These are phyloP conservation scores for Wickerhamomyces xylosicus DNA, from an alignment of 805 yeast species.

Conservation along the genomic window DNA sequence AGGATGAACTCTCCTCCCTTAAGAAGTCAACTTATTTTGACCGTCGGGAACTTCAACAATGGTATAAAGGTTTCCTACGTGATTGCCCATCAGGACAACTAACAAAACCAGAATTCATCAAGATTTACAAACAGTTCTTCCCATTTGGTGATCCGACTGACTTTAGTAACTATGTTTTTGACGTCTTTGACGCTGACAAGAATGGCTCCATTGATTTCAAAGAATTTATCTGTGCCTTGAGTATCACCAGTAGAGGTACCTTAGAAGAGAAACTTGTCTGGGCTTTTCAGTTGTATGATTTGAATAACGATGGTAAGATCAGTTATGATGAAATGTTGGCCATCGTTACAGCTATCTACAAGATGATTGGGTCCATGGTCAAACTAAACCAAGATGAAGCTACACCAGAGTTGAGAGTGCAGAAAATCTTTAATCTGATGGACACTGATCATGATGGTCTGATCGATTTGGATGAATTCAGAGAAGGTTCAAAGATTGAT, in stretches of 20 bases:
- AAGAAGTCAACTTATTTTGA: slow-evolving; percentile 86
- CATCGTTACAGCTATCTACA: slow-evolving; percentile 77
- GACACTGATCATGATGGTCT: slow-evolving; percentile 61
- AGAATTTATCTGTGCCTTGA: slow-evolving; percentile 82
- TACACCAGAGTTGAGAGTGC: slow-evolving; percentile 82
- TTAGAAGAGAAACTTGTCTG: slow-evolving; percentile 77
- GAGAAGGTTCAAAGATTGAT: slow-evolving; percentile 69
- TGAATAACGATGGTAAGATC: slow-evolving; percentile 68
- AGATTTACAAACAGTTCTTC: slow-evolving; percentile 91
- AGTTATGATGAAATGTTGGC: slow-evolving; percentile 68
- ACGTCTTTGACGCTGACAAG: slow-evolving; percentile 77
- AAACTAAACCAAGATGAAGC: slow-evolving; percentile 79
- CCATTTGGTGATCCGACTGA: slow-evolving; percentile 97
- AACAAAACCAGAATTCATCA: slow-evolving; percentile 77
- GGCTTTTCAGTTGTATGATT: slow-evolving; percentile 85
- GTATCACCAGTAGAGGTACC: slow-evolving; percentile 80
- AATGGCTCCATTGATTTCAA: slow-evolving; percentile 81
- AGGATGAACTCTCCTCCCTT: slow-evolving; percentile 77
- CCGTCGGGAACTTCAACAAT: slow-evolving; percentile 88
- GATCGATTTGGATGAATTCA: slow-evolving; percentile 77
- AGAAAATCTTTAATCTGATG: slow-evolving; percentile 67
- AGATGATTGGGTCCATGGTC: slow-evolving; percentile 94
- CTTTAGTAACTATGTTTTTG: slow-evolving; percentile 80
- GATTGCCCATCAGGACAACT: slow-evolving; percentile 92
- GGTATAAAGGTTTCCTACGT: slow-evolving; percentile 93